Base-by-base conservation (phyloP, 768 basidiomycete genomes). In the Kwoniella mangroviensis region DNA sequence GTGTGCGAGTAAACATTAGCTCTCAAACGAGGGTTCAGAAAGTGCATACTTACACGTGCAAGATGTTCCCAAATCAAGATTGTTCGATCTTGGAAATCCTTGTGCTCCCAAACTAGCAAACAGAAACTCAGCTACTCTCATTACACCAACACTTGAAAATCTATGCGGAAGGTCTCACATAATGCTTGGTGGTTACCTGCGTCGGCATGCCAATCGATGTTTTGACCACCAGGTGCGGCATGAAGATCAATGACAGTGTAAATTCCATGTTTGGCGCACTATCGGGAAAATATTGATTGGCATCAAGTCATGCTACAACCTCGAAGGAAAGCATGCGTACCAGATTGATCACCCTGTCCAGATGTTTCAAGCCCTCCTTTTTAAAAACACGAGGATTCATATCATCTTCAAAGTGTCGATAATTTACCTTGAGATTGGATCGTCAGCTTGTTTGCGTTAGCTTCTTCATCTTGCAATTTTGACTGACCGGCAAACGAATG, bases 171-270 rank as follows among this genome's bases (percentile, higher is more conserved):
- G 34, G 34, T 34, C 74, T 53, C 54, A 75, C 74, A 75, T 17
- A 65, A 41, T 43, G 70, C 70, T 56, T 73, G 74, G 45, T 70
- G 61, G 55, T 68, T 70, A 6, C 76, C 76, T 0, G 67, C 65
- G 78, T 92, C 91, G 17, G 86, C 84, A 82, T 93, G 92, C 92
- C 92, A 93, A 81, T 89, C 91, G 22, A 86, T 70, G 68, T 82
- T 83, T 68, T 83, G 81, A 75, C 67, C 82, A 22, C 84, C 84
- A 9, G 84, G 84, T 11, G 81, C 81, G 54, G 91, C 87, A 81
- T 93, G 92, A 55, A 92, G 84, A 78, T 93, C 92, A 65, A 93
- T 86, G 76, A 92, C 89, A 69, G 91, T 91, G 85, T 85, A 83
- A 41, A 92, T 91, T 34, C 88, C 89, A 67, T 91, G 86, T 69